Evolutionary conservation across 306 rosid species (phyloP).

Genomic region (Luffa aegyptiaca): DNA sequence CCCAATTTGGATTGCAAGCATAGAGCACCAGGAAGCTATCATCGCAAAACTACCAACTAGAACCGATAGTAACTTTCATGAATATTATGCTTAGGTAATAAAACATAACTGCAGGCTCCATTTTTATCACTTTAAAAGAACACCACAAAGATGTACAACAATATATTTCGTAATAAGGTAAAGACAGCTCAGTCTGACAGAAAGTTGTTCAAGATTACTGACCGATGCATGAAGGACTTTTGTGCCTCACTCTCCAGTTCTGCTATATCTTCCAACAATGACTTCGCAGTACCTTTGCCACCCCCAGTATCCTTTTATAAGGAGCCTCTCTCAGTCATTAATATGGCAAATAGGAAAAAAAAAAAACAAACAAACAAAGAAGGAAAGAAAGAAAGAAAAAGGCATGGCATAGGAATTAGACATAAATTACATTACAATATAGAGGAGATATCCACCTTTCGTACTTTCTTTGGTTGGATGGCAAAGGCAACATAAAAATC

Average conservation of each 20-base stretch:
- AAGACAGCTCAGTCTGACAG: not conserved
- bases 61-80: not conserved
- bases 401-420: conserved; percentile 5
- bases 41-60: not conserved
- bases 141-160: conserved; percentile 1
- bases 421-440: conserved; percentile 13
- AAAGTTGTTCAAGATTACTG: conserved; percentile 21
- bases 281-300: conserved; percentile 76
- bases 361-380: no score
- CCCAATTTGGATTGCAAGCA: not conserved
- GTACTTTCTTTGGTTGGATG: conserved; percentile 31
- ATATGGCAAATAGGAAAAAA: conserved; percentile 6
- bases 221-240: conserved; percentile 98
- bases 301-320: conserved; percentile 51
- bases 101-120: not conserved
- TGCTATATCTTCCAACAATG: conserved; percentile 69
- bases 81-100: not conserved
- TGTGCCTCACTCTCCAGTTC: conserved; percentile 77
- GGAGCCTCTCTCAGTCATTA: conserved; percentile 14
- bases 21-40: not conserved
- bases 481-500: conserved; percentile 64
- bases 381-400: not conserved
- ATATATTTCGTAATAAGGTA: not conserved
- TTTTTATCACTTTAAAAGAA: not conserved
- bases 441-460: conserved; percentile 45